These are phyloP conservation scores for Trichoderma sp. DNA, from an alignment of 2,329 filamentous ascomycete species.

Conservation along the genomic window DNA sequence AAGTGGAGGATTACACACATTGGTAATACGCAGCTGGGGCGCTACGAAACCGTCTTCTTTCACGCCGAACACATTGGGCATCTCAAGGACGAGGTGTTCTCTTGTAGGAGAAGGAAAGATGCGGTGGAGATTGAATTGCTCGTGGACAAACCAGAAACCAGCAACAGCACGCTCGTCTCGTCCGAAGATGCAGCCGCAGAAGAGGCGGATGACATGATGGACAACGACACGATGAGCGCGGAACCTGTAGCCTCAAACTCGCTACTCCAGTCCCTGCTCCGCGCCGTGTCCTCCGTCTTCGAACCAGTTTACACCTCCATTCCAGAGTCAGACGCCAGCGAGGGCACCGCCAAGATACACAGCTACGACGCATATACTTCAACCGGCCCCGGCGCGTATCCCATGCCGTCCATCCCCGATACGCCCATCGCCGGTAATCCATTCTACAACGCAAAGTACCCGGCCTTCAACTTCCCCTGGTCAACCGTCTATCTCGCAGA, in stretches of 20 bases:
- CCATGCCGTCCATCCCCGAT: constrained; percentile 63
- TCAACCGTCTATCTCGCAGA: constrained; percentile 67
- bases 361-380: constrained; percentile 54
- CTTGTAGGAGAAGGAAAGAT: constrained; percentile 67
- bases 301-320: constrained; percentile 32
- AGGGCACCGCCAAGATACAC: constrained; percentile 40
- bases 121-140: constrained; percentile 71
- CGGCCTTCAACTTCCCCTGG: constrained; percentile 58
- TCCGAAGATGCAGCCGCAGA: background rate
- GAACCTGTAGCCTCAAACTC: constrained; percentile 34
- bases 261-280: constrained; percentile 46
- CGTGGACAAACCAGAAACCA: constrained; percentile 27
- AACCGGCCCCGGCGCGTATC: constrained; percentile 58
- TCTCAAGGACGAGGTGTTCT: constrained; percentile 80
- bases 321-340: constrained; percentile 29
- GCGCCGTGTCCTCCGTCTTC: constrained; percentile 46
- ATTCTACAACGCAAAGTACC: constrained; percentile 39
- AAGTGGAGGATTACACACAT: constrained; percentile 74
- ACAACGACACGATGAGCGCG: constrained; percentile 14
- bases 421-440: constrained; percentile 45
- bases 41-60: constrained; percentile 83
- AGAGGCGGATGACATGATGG: background rate
- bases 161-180: constrained; percentile 10
- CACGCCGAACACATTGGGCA: constrained; percentile 71
- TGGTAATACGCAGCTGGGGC: constrained; percentile 75